A percentile compares a stretch with the other conserved stretches of the same genome.
Conservation (phyloP, 441 rosid species). For the Melastoma candidum region DNA sequence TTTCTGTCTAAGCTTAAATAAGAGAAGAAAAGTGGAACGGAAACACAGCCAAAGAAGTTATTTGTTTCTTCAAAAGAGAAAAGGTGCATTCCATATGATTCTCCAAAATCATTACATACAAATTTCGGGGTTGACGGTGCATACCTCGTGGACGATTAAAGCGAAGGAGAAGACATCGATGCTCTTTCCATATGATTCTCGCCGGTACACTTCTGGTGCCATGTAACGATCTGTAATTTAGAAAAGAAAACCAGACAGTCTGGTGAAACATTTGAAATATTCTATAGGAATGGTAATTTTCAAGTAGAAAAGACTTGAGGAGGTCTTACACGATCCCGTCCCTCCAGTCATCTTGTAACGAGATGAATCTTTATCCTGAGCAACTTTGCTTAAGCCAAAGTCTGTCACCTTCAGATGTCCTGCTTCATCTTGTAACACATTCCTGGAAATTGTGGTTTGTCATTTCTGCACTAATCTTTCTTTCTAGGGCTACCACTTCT, state of each 20-base stretch:
- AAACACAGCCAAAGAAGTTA: too few species aligned
- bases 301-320: not conserved
- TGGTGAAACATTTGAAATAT: conserved; percentile 6
- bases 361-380: conserved; percentile 39
- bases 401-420: conserved; percentile 63
- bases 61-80: too few species aligned
- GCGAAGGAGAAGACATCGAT: conserved; percentile 63
- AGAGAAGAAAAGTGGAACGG: too few species aligned
- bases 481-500: too few species aligned
- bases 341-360: conserved; percentile 56
- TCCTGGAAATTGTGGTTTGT: conserved; percentile 17
- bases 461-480: too few species aligned
- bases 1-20: too few species aligned
- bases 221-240: conserved; percentile 48
- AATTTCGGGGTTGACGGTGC: too few species aligned
- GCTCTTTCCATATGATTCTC: conserved; percentile 62
- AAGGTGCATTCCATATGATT: too few species aligned
- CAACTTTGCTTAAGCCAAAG: conserved; percentile 59
- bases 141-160: conserved; percentile 46
- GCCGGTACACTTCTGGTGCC: conserved; percentile 66
- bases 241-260: not conserved
- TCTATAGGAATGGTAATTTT: conserved; percentile 4
- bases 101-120: too few species aligned
- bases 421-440: conserved; percentile 49
- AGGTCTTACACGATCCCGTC: conserved; percentile 46